phyloP scores from a whole-genome alignment of 2,329 filamentous ascomycete species.

The Penicillium concentricum region DNA sequence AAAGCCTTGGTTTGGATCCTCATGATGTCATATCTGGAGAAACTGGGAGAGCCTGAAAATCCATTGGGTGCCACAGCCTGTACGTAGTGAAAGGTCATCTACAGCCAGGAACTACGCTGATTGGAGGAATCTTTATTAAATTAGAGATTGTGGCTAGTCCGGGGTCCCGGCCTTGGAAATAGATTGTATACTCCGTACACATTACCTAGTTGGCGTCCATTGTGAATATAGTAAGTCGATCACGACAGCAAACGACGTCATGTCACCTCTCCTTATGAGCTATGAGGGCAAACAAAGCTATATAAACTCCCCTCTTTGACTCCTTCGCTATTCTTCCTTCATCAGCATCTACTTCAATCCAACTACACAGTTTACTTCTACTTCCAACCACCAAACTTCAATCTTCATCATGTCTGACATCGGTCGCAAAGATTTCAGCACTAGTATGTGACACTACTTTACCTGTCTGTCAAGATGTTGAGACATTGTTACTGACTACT shows the following conservation, averaged over 20 bases:
- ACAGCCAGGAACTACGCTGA: neutral
- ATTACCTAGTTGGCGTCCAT: neutral
- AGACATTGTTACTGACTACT: neutral
- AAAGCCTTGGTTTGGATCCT: too few species aligned
- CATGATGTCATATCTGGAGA: neutral
- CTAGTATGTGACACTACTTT: constrained; percentile 39
- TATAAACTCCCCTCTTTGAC: constrained; percentile 21
- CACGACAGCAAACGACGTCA: constrained; percentile 20
- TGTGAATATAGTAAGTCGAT: neutral
- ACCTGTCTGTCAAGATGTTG: neutral
- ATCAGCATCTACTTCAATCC: neutral
- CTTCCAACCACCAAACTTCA: constrained; percentile 6
- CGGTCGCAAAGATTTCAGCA: constrained; percentile 61
- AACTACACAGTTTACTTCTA: constrained; percentile 5
- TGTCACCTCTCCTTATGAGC: neutral
- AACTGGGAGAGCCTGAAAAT: neutral
- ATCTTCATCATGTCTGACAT: constrained; percentile 58
- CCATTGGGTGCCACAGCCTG: neutral
- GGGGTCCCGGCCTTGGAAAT: neutral
- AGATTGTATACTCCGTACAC: neutral
- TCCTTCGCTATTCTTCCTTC: neutral
- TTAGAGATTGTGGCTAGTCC: too few species aligned
- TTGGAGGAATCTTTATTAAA: neutral
- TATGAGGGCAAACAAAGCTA: constrained; percentile 10
- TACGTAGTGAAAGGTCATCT: neutral